Percentiles rank a stretch among this genome's conserved stretches.
Conservation (phyloP, 2,329 filamentous ascomycete genomes). For the Fusarium pilosicola region DNA sequence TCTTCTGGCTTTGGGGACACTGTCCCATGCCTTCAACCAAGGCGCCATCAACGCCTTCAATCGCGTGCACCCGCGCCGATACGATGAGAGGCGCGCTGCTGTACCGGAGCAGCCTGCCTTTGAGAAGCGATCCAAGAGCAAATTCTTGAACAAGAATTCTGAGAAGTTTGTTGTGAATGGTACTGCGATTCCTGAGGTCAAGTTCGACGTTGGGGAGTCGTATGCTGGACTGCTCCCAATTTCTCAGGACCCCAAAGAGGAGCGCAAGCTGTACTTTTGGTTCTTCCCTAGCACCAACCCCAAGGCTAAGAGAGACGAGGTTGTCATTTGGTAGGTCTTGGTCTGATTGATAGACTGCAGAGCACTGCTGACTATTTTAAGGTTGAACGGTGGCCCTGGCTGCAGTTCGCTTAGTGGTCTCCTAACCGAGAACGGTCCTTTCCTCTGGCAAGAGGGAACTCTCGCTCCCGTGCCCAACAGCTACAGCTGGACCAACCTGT, state of each 20-base stretch:
- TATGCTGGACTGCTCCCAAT: conserved; percentile 73
- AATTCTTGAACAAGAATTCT: conserved; percentile 36
- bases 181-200: conserved; percentile 71
- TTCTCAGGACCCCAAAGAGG: conserved; percentile 58
- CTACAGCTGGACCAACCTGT: conserved; percentile 78
- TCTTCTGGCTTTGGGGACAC: conserved; percentile 34
- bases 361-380: conserved; percentile 44
- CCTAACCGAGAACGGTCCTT: conserved; percentile 81
- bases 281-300: conserved; percentile 69
- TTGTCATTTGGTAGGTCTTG: conserved; percentile 64
- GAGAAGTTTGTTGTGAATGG: conserved; percentile 70
- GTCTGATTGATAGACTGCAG: background rate
- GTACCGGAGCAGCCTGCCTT: conserved; percentile 1
- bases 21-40: conserved; percentile 40
- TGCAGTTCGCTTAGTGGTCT: conserved; percentile 51
- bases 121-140: conserved; percentile 23
- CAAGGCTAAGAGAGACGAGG: conserved; percentile 60
- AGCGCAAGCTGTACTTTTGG: conserved; percentile 70
- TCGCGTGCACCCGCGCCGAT: conserved; percentile 11
- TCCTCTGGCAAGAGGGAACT: conserved; percentile 77
- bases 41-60: conserved; percentile 37
- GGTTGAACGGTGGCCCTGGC: conserved; percentile 54
- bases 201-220: conserved; percentile 74
- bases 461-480: conserved; percentile 71
- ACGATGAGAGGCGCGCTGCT: conserved; percentile 20